Evolutionary conservation across 306 rosid species (phyloP).

Genomic region (Cucurbita ficifolia): DNA sequence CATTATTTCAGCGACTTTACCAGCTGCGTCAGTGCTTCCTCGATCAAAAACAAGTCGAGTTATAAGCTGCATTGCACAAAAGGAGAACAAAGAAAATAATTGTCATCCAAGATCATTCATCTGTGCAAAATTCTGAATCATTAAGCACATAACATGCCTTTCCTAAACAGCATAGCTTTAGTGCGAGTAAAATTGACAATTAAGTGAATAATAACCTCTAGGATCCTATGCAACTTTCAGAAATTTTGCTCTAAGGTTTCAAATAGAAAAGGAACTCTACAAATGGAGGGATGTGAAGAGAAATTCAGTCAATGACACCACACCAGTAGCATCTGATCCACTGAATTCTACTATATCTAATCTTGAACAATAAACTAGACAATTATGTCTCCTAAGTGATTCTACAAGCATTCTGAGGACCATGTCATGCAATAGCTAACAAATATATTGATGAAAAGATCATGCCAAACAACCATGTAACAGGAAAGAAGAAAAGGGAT

Average conservation of each 20-base stretch:
- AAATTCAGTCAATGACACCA: too few species aligned
- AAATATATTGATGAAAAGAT: neutral
- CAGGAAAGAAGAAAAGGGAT: slow-evolving; percentile 17
- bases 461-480: neutral
- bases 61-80: slow-evolving; percentile 55
- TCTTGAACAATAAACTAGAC: neutral
- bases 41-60: slow-evolving; percentile 93
- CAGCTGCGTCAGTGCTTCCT: slow-evolving; percentile 97
- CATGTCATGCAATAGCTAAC: neutral
- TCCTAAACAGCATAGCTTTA: neutral
- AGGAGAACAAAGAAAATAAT: slow-evolving; percentile 1
- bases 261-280: neutral
- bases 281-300: too few species aligned
- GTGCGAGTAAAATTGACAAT: neutral
- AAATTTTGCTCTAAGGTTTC: neutral
- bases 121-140: neutral
- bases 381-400: neutral
- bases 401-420: neutral
- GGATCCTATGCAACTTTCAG: neutral
- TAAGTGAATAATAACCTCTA: neutral
- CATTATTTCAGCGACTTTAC: slow-evolving; percentile 89
- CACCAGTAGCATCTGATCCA: neutral
- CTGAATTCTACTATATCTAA: neutral
- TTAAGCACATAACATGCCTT: neutral
- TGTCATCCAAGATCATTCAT: slow-evolving; percentile 3